Base-by-base conservation (phyloP, 2,329 filamentous ascomycete species). In the Arthroderma sp. region DNA sequence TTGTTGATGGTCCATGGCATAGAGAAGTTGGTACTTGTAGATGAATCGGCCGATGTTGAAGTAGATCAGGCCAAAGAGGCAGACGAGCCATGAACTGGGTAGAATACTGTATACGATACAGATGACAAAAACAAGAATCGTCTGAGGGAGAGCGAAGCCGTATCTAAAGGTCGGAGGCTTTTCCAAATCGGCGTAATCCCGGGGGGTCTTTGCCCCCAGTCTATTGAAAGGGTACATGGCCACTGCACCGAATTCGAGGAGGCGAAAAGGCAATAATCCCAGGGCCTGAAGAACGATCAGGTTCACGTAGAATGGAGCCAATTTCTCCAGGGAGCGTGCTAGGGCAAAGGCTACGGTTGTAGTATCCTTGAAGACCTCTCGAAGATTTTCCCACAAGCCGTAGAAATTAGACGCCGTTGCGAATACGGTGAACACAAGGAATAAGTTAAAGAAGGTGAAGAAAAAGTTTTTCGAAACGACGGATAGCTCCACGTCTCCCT, bases 391-490 rank as follows among this genome's bases (percentile, higher is more conserved):
- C 57, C 74, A 72, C 43, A 83, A 75, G 31, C 72, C 70, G 64
- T 79, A 79, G 57, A 94, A 84, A 44, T 81, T 78, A 34, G 82
- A 78, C 1, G 78, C 86, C 4, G 87, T 86, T 44, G 83, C 84
- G 38, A 94, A 84, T 28, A 91, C 75, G 1, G 89, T 93, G 61
- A 96, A 95, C 38, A 96, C 78, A 42, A 96, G 76, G 66, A 98
- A 98, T 46, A 96, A 86, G 66, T 98, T 98, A 76, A 98, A 96
- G 65, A 98, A 98, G 6, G 84, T 88, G 61, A 98, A 98, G 72
- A 96, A 94, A 68, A 96, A 98, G 64, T 96, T 98, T 68, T 98
- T 98, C 44, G 86, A 94, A 52, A 98, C 89, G 38, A 93, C 74
- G 0, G 91, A 96, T 5, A 98, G 73, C 63, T 96, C 91, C 22